Conservation (phyloP, 306 rosid species). For the Leucaena leucocephala region DNA sequence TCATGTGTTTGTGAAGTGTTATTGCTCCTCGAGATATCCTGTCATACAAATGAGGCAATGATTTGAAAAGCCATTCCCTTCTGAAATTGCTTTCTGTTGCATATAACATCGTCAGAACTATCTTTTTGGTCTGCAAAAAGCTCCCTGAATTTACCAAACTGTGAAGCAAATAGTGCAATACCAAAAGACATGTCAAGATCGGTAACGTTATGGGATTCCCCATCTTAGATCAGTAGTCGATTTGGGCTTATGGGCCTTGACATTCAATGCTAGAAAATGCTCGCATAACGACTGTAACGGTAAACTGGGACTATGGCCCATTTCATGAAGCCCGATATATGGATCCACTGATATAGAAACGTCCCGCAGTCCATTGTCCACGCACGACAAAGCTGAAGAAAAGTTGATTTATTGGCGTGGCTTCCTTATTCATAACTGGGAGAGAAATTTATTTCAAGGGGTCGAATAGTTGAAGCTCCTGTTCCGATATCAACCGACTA, state of each 20-base stretch:
- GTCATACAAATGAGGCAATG: neutral
- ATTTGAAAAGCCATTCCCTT: slow-evolving; percentile 20
- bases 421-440: neutral
- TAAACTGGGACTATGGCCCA: neutral
- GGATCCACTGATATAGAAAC: neutral
- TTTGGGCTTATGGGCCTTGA: neutral
- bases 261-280: neutral
- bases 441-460: neutral
- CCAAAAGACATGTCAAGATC: neutral
- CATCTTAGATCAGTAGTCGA: neutral
- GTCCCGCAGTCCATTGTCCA: neutral
- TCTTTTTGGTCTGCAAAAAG: neutral
- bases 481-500: neutral
- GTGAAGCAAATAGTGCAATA: no score
- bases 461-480: neutral
- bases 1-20: slow-evolving; percentile 12
- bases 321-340: neutral
- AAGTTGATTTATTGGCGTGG: neutral
- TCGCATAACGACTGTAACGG: neutral
- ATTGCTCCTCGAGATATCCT: neutral
- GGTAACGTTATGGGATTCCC: no score
- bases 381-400: neutral
- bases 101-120: neutral
- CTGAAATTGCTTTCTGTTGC: slow-evolving; percentile 11
- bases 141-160: neutral